phyloP scores from a whole-genome alignment of 805 yeast species.

The Candida michaelii region DNA sequence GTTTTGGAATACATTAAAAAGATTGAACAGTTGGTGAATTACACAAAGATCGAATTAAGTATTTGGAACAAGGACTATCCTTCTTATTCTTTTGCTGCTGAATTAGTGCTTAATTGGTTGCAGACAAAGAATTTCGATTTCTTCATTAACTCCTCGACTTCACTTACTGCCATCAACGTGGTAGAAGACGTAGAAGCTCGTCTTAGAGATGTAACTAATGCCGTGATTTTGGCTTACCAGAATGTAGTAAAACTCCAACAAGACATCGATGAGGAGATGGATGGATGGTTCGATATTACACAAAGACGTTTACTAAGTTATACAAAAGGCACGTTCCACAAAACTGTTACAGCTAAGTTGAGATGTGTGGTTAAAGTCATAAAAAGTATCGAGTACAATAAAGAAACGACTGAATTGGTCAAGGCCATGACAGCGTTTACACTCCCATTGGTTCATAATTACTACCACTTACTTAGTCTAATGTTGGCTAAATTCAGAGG shows the following conservation, averaged over 20 bases:
- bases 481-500: slow-evolving; percentile 45
- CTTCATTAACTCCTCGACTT: slow-evolving; percentile 24
- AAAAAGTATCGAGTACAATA: slow-evolving; percentile 35
- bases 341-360: slow-evolving; percentile 35
- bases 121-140: slow-evolving; percentile 17
- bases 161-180: slow-evolving; percentile 17
- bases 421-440: slow-evolving; percentile 55
- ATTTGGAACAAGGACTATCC: slow-evolving; percentile 35
- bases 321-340: slow-evolving; percentile 43
- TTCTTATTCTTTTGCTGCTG: slow-evolving; percentile 46
- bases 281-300: slow-evolving; percentile 62
- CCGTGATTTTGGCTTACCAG: slow-evolving; percentile 70
- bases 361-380: slow-evolving; percentile 34
- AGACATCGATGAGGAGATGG: slow-evolving; percentile 27
- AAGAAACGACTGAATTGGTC: slow-evolving; percentile 34
- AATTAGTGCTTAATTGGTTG: slow-evolving; percentile 50
- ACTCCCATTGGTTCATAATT: slow-evolving; percentile 63
- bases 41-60: slow-evolving; percentile 26
- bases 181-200: slow-evolving; percentile 44
- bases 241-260: slow-evolving; percentile 42
- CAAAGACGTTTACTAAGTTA: slow-evolving; percentile 46
- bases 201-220: slow-evolving; percentile 52
- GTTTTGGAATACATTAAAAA: slow-evolving; percentile 20
- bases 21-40: slow-evolving; percentile 20
- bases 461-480: slow-evolving; percentile 46